Evolutionary conservation across 1,284 basidiomycete species (phyloP), one percentile per base, ranked within the genome.

Genomic region (Wolfiporia cocos): DNA sequence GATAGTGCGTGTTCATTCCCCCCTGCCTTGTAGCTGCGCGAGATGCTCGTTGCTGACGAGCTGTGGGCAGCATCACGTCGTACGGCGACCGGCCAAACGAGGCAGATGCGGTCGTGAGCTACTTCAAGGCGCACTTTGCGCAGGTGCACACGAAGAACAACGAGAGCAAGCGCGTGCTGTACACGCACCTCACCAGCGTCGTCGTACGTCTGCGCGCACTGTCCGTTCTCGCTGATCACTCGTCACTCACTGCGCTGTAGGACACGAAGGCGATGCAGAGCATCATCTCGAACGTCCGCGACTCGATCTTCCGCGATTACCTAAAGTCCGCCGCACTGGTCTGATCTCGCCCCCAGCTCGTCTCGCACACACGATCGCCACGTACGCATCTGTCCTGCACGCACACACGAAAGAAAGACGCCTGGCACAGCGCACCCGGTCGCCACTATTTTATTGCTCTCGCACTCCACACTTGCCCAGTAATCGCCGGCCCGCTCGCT

Each of bases 81-180:
- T 90, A 84, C 49, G 86, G 83, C 20, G 77, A 87, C 44, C 78
- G 87, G 18, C 63, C 74, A 11, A 89, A 90, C 57, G 85, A 88
- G 50, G 87, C 81, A 52, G 83, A 87, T 43, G 72, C 81, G 1
- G 84, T 86, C 5, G 78, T 87, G 22, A 76, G 81, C 48, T 90
- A 90, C 60, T 90, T 90, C 73, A 78, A 81, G 6, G 81, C 86
- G 17, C 87, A 90, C 52, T 89, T 89, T 63, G 65, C 86, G 40
- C 86, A 89, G 56, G 85, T 86, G 9, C 86, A 89, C 58, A 70
- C 81, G 49, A 73, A 74, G 49, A 88, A 84, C 48, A 88, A 88
- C 52, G 81, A 86, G 55, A 84, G 80, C 55, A 74, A 79, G 38
- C 75, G 85, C 35, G 85, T 86, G 15, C 63, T 89, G 3, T 89